A percentile compares a stretch with the other conserved stretches of the same genome.
Conservation (phyloP, 2,329 filamentous ascomycete genomes). For the Emmonsia crescens region DNA sequence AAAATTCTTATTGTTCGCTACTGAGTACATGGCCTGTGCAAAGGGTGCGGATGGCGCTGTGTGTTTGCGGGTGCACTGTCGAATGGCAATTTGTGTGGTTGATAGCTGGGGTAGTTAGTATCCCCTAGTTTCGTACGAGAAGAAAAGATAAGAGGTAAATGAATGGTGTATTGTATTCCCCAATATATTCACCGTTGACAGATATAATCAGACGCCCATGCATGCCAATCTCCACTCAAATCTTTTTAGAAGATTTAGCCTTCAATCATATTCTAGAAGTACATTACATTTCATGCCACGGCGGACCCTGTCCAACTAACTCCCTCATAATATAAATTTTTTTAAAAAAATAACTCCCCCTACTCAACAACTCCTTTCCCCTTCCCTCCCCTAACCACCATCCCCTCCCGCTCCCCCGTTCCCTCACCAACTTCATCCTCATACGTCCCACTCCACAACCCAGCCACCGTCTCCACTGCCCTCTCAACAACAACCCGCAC, state of each 20-base stretch:
- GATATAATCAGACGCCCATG: not conserved
- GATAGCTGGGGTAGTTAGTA: too few relatives aligned
- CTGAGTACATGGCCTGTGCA: not conserved
- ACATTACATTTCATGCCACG: not conserved
- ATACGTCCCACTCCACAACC: slow-evolving; percentile 40
- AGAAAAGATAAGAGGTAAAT: too few relatives aligned
- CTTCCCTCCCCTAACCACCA: not conserved
- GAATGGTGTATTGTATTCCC: too few relatives aligned
- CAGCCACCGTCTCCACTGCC: slow-evolving; percentile 75
- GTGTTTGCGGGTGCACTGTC: not conserved
- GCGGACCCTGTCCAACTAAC: not conserved
- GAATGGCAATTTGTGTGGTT: too few relatives aligned
- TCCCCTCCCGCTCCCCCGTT: not conserved
- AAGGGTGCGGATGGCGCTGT: too few relatives aligned
- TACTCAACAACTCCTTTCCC: not conserved
- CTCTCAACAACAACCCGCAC: slow-evolving; percentile 83
- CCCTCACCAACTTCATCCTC: not conserved
- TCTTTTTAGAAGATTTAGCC: not conserved
- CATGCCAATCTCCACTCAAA: not conserved
- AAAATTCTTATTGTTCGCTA: not conserved
- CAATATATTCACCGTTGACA: not conserved
- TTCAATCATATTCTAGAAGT: not conserved
- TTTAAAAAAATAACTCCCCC: not conserved
- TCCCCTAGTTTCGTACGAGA: too few relatives aligned
- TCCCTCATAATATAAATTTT: not conserved